phyloP scores from a whole-genome alignment of 73 alveolate species.

The Paramecium tetraurelia region DNA sequence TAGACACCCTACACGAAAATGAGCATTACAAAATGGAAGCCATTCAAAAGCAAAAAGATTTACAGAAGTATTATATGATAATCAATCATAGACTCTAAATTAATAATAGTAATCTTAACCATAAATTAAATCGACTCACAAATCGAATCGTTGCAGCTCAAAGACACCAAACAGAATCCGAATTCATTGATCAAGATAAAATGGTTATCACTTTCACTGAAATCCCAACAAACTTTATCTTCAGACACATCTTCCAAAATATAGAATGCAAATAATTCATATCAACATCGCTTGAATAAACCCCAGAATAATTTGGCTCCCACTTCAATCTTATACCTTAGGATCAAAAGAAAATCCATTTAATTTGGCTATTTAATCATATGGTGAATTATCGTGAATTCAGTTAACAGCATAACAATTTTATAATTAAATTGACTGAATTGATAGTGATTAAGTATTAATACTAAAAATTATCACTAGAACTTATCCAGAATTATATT shows the following conservation, averaged over 20 bases:
- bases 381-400: background rate
- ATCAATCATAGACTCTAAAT: background rate
- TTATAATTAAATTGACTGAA: background rate
- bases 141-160: background rate
- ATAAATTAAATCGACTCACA: background rate
- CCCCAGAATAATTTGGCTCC: background rate
- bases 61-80: background rate
- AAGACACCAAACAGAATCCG: background rate
- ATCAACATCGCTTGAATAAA: background rate
- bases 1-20: conserved; percentile 16
- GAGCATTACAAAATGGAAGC: conserved; percentile 32
- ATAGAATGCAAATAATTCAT: conserved; percentile 24
- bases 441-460: background rate
- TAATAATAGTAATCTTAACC: background rate
- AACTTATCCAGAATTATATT: background rate
- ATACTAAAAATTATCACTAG: background rate
- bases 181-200: conserved; percentile 42
- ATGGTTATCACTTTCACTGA: conserved; percentile 40
- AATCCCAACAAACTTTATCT: background rate
- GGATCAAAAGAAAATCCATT: background rate
- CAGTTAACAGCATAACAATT: background rate
- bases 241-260: background rate
- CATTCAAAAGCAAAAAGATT: background rate
- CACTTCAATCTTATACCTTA: background rate
- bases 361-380: conserved; percentile 15